phyloP scores from a whole-genome alignment of 208 protist genomes.

The Leishmania turanica region DNA sequence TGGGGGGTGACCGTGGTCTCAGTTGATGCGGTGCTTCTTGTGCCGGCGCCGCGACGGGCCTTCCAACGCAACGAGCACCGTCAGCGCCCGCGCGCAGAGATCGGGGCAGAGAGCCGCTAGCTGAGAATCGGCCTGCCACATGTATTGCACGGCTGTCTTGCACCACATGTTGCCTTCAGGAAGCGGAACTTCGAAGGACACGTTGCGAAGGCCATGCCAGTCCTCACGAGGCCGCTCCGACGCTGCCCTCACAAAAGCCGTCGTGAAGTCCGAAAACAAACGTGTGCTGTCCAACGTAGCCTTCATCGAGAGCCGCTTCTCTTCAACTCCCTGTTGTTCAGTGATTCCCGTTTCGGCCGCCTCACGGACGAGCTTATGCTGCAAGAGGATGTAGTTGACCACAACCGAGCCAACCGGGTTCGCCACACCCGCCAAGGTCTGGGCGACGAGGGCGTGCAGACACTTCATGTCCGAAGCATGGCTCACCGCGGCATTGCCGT shows the following conservation, averaged over 20 bases:
- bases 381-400: conserved; percentile 60
- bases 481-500: conserved; percentile 83
- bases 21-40: conserved; percentile 83
- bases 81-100: conserved; percentile 46
- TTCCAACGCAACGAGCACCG: conserved; percentile 56
- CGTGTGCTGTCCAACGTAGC: conserved; percentile 19
- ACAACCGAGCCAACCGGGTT: conserved; percentile 69
- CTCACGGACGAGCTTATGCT: conserved; percentile 26
- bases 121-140: conserved; percentile 10
- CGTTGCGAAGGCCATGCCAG: neutral
- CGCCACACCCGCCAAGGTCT: conserved; percentile 63
- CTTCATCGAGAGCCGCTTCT: conserved; percentile 6
- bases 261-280: conserved; percentile 23
- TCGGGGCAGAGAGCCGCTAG: conserved; percentile 27
- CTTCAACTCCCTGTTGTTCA: neutral
- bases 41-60: conserved; percentile 44
- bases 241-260: conserved; percentile 4
- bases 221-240: neutral
- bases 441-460: conserved; percentile 83
- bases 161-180: neutral
- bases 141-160: neutral
- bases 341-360: neutral
- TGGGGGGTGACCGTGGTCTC: neutral
- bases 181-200: neutral
- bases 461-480: conserved; percentile 84